Conservation (phyloP, 805 yeast species). For the Priceomyces melissophilus region DNA sequence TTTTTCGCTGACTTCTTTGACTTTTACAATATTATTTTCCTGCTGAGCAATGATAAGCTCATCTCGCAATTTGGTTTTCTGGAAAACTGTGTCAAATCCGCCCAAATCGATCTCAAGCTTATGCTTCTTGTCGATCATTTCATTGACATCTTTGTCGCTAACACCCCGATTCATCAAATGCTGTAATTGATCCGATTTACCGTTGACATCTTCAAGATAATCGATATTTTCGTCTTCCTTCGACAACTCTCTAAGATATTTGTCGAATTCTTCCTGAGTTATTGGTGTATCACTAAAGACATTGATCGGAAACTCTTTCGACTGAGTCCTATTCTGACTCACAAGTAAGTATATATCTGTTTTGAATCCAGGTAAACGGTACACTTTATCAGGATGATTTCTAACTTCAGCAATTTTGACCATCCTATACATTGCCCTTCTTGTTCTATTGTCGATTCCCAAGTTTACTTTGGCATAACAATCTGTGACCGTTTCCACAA, state of each 20-base stretch:
- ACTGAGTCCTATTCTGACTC: conserved; percentile 74
- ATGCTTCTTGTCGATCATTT: conserved; percentile 72
- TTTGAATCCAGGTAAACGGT: conserved; percentile 39
- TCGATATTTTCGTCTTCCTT: conserved; percentile 60
- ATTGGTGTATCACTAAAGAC: conserved; percentile 77
- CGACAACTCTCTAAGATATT: conserved; percentile 59
- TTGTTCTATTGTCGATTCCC: conserved; percentile 62
- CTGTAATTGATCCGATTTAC: conserved; percentile 60
- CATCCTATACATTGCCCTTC: conserved; percentile 71
- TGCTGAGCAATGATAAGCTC: conserved; percentile 74
- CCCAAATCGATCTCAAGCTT: conserved; percentile 46
- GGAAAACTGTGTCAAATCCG: conserved; percentile 64
- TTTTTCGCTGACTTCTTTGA: conserved; percentile 28
- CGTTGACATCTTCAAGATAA: conserved; percentile 57
- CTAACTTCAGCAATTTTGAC: conserved; percentile 72
- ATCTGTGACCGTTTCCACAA: conserved; percentile 64
- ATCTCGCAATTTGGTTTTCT: conserved; percentile 67
- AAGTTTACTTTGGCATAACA: conserved; percentile 82
- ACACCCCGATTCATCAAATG: conserved; percentile 63
- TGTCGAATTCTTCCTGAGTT: conserved; percentile 66
- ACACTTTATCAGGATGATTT: conserved; percentile 37
- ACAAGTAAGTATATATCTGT: conserved; percentile 60
- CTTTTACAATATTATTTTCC: conserved; percentile 37
- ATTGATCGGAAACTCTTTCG: conserved; percentile 72
- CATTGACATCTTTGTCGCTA: conserved; percentile 71